Evolutionary conservation across 495 filamentous ascomycete genomes (phyloP).

Genomic region (Aspergillus mulundensis): DNA sequence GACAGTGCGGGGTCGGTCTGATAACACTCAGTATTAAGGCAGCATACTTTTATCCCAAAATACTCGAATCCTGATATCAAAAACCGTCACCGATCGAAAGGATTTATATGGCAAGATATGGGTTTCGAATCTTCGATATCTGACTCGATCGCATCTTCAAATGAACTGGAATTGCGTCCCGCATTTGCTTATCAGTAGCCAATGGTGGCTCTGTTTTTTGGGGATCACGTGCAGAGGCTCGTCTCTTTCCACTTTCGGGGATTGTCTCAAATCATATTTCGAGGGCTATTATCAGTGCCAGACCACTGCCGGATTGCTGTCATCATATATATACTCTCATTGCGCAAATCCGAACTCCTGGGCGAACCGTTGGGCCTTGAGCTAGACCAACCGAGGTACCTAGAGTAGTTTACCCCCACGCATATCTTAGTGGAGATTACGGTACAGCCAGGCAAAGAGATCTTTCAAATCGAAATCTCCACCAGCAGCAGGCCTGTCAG

Average conservation of each 20-base stretch:
- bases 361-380: not conserved
- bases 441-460: slow-evolving; percentile 5
- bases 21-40: not conserved
- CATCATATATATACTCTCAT: not conserved
- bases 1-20: not conserved
- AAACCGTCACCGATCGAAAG: not conserved
- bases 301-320: not conserved
- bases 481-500: slow-evolving; percentile 11
- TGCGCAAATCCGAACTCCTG: not conserved
- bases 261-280: too few species aligned
- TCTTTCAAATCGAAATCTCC: slow-evolving; percentile 14
- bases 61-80: not conserved
- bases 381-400: not conserved
- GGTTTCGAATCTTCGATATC: not conserved
- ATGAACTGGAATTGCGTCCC: not conserved
- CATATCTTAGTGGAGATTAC: slow-evolving; percentile 6
- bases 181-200: slow-evolving; percentile 7
- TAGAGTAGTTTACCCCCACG: slow-evolving; percentile 6
- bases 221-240: not conserved
- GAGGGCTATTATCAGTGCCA: not conserved
- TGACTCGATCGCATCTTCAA: not conserved
- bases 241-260: too few species aligned
- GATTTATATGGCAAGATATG: not conserved
- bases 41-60: not conserved
- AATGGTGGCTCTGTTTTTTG: not conserved